These are phyloP conservation scores for Microdochium bolleyi DNA, from an alignment of 2,329 filamentous ascomycete genomes.

Conservation along the genomic window DNA sequence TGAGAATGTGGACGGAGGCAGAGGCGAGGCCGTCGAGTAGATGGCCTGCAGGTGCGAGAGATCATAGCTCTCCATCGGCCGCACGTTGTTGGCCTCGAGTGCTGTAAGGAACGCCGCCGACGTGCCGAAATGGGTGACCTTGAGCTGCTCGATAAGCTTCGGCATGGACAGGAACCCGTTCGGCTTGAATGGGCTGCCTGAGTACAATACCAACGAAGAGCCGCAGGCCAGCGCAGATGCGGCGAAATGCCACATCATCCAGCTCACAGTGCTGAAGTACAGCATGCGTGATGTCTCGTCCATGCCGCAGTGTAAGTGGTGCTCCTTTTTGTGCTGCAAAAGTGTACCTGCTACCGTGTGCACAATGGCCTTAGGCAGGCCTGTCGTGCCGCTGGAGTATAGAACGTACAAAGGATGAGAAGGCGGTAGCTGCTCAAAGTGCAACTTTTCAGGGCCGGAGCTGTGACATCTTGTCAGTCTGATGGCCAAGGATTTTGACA, in stretches of 20 bases:
- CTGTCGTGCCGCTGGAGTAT: conserved; percentile 87
- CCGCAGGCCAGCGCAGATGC: conserved; percentile 79
- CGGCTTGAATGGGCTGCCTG: conserved; percentile 82
- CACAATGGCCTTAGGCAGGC: conserved; percentile 84
- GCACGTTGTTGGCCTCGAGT: conserved; percentile 69
- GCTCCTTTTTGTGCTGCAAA: conserved; percentile 96
- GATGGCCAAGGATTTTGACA: not conserved
- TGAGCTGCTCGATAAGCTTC: conserved; percentile 68
- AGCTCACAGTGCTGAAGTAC: conserved; percentile 91
- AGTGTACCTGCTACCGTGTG: conserved; percentile 86
- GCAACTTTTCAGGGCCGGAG: conserved; percentile 35
- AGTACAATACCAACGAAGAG: conserved; percentile 78
- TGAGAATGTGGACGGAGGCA: conserved; percentile 86
- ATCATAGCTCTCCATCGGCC: conserved; percentile 47
- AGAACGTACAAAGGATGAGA: conserved; percentile 90
- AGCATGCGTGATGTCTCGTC: conserved; percentile 66
- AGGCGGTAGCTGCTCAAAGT: conserved; percentile 71
- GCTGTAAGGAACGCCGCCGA: conserved; percentile 89
- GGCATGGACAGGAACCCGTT: conserved; percentile 76
- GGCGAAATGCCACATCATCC: conserved; percentile 99
- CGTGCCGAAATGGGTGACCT: conserved; percentile 90
- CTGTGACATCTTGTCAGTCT: conserved; percentile 10
- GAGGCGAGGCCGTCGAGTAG: conserved; percentile 87
- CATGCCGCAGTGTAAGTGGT: conserved; percentile 79
- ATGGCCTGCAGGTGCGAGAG: conserved; percentile 69